Percentiles rank a stretch among this genome's conserved stretches.
Evolutionary conservation across 2,329 filamentous ascomycete genomes (phyloP).

Genomic region (Atkinsonella hypoxylon): DNA sequence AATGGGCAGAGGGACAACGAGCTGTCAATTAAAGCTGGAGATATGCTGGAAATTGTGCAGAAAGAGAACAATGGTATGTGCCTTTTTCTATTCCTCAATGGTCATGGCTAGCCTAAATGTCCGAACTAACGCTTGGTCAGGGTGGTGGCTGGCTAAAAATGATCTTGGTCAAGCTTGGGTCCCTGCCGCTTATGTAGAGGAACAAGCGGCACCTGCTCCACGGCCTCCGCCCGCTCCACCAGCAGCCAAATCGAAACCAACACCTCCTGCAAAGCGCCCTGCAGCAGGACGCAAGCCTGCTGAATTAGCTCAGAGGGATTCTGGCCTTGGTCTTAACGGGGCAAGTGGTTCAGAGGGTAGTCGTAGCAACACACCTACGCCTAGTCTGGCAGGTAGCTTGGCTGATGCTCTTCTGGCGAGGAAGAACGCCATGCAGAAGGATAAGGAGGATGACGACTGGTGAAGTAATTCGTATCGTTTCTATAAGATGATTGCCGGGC

Average conservation of each 20-base stretch:
- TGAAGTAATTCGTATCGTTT: constrained; percentile 19
- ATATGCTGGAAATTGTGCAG: constrained; percentile 79
- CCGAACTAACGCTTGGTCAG: constrained; percentile 34
- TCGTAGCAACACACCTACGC: constrained; percentile 59
- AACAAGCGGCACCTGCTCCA: constrained; percentile 53
- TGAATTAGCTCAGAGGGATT: constrained; percentile 59
- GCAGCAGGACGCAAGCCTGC: constrained; percentile 59
- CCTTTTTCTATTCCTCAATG: too few species aligned
- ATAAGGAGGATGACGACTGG: constrained; percentile 60
- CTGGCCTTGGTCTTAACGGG: constrained; percentile 49
- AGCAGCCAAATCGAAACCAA: constrained; percentile 46
- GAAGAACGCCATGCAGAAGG: constrained; percentile 64
- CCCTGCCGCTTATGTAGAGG: constrained; percentile 87
- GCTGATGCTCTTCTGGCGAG: constrained; percentile 68
- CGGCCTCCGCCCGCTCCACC: constrained; percentile 56
- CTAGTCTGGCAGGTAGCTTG: constrained; percentile 60
- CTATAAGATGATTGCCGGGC: constrained; percentile 8
- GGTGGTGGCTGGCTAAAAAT: constrained; percentile 92
- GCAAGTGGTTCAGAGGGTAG: constrained; percentile 47
- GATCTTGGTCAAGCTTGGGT: constrained; percentile 72
- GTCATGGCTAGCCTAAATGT: not conserved
- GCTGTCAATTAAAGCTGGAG: constrained; percentile 65
- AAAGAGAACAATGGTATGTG: constrained; percentile 86
- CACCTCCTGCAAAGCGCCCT: constrained; percentile 71
- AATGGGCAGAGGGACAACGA: constrained; percentile 74